Conservation (phyloP, 345 rosid genomes). For the Nasturtium officinale region DNA sequence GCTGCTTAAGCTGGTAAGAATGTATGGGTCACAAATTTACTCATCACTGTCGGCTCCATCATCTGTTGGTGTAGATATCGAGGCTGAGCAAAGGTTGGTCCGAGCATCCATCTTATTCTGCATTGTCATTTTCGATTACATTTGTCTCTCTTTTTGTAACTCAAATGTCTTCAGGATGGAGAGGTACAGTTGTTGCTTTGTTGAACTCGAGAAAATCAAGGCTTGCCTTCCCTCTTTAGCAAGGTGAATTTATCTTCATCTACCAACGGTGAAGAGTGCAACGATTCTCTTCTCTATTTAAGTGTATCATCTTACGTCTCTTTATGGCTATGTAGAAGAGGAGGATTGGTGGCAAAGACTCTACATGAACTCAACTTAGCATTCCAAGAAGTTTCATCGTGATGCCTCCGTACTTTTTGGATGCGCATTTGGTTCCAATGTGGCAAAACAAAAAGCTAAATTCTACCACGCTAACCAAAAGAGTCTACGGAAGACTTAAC, state of each 20-base stretch:
- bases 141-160: neutral
- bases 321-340: conserved; percentile 60
- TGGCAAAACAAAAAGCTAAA: conserved; percentile 30
- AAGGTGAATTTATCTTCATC: conserved; percentile 46
- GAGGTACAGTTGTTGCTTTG: conserved; percentile 80
- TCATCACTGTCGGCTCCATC: conserved; percentile 76
- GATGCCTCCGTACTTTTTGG: conserved; percentile 14
- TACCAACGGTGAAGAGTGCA: neutral
- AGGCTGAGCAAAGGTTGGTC: conserved; percentile 91
- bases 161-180: conserved; percentile 61
- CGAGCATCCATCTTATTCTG: neutral
- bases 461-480: conserved; percentile 39
- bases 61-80: conserved; percentile 94
- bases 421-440: conserved; percentile 11
- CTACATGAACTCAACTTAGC: conserved; percentile 80
- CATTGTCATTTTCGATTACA: neutral
- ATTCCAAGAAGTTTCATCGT: conserved; percentile 70
- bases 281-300: neutral
- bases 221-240: conserved; percentile 60
- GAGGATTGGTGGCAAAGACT: conserved; percentile 76
- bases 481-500: conserved; percentile 36
- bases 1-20: conserved; percentile 88
- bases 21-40: conserved; percentile 77
- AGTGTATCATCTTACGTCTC: conserved; percentile 14
- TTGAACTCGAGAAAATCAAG: conserved; percentile 91